A percentile compares a stretch with the other conserved stretches of the same genome.
These are phyloP conservation scores for Bathelium albidoporum DNA, from an alignment of 495 filamentous ascomycete genomes.

Conservation along the genomic window DNA sequence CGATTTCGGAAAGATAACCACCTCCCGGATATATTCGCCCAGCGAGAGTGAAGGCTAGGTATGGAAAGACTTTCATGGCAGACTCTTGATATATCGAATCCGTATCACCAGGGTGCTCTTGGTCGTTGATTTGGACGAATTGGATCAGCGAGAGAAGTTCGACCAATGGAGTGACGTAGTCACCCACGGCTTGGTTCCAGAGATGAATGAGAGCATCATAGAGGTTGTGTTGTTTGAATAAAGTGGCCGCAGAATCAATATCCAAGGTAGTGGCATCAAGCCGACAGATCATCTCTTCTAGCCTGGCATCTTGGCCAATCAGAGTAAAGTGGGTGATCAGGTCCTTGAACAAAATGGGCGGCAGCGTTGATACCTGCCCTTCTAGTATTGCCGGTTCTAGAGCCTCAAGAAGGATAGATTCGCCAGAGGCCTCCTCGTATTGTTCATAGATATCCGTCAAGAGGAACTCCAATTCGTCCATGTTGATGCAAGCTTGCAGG, in stretches of 20 bases:
- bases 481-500: conserved; percentile 69
- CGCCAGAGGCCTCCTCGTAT: conserved; percentile 67
- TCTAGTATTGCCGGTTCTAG: conserved; percentile 80
- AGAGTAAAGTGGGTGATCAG: conserved; percentile 70
- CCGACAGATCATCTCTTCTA: conserved; percentile 94
- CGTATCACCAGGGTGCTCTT: conserved; percentile 24
- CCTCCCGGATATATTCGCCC: conserved; percentile 85
- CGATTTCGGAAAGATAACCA: conserved; percentile 53
- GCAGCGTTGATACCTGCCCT: conserved; percentile 60
- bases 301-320: conserved; percentile 55
- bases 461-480: conserved; percentile 67
- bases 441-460: conserved; percentile 84
- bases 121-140: conserved; percentile 43
- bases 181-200: conserved; percentile 81
- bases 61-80: conserved; percentile 87
- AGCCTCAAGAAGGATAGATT: conserved; percentile 72
- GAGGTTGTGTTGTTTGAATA: conserved; percentile 82
- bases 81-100: conserved; percentile 33
- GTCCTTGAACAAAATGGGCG: conserved; percentile 75
- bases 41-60: conserved; percentile 86
- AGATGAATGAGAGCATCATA: conserved; percentile 96
- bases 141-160: conserved; percentile 69
- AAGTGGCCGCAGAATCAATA: conserved; percentile 79
- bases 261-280: conserved; percentile 86
- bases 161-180: conserved; percentile 83